A percentile compares a stretch with the other conserved stretches of the same genome.
These are phyloP conservation scores for Aspergillus brasiliensis DNA, from an alignment of 2,329 filamentous ascomycete genomes.

Conservation along the genomic window DNA sequence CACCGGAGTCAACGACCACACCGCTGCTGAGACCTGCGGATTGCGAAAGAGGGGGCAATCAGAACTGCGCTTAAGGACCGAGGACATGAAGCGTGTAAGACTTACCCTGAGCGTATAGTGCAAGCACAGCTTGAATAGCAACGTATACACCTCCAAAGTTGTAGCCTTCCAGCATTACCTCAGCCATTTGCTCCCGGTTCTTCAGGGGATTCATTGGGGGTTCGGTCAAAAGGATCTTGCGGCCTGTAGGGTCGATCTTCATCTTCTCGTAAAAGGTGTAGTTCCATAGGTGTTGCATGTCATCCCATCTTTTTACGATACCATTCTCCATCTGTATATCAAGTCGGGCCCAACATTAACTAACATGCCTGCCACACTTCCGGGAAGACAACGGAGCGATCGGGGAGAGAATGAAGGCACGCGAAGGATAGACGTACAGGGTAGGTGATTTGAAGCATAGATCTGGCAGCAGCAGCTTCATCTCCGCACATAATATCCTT, in stretches of 20 bases:
- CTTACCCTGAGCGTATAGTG: conserved; percentile 91
- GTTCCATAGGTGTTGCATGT: conserved; percentile 99
- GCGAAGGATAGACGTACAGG: conserved; percentile 59
- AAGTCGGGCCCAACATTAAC: conserved; percentile 21
- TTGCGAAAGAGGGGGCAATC: conserved; percentile 5
- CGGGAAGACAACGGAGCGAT: conserved; percentile 9
- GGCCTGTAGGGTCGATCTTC: conserved; percentile 82
- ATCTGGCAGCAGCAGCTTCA: conserved; percentile 91
- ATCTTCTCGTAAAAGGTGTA: conserved; percentile 99
- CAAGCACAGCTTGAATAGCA: conserved; percentile 94
- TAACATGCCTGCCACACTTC: conserved; percentile 21
- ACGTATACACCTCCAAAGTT: conserved; percentile 96
- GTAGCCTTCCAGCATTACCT: conserved; percentile 99
- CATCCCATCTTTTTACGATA: conserved; percentile 99
- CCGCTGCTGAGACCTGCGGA: conserved; percentile 75
- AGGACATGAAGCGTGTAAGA: conserved; percentile 12
- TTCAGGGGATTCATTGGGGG: conserved; percentile 96
- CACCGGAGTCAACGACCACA: conserved; percentile 97
- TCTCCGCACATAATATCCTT: conserved; percentile 99
- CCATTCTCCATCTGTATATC: conserved; percentile 87
- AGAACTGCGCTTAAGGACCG: not conserved
- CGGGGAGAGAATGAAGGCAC: conserved; percentile 16
- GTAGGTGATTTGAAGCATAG: conserved; percentile 98
- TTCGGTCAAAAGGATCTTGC: conserved; percentile 97
- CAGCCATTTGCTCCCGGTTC: conserved; percentile 97